Base-by-base conservation (phyloP, 139 green algal species). In the Chlorella sp. region DNA sequence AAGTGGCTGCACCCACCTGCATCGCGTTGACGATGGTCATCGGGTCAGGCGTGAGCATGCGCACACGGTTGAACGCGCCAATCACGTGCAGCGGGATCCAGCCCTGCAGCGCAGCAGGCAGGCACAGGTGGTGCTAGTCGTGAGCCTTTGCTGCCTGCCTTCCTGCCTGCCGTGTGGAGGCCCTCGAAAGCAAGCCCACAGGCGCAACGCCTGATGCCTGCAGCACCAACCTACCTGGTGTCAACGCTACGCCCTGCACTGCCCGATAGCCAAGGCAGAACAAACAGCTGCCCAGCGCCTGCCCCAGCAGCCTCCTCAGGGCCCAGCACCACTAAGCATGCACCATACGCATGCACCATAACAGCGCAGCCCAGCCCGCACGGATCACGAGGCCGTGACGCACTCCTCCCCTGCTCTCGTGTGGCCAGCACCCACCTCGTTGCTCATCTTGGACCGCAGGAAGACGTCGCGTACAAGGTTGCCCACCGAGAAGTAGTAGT, bases 401-500 rank as follows among this genome's bases (percentile, higher is more conserved):
- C 36, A 57, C 18, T 19, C 36, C n/a, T n/a, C n/a, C n/a, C n/a
- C 3, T 39, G 16, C 71, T 3, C 71, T 28, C 30, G 71, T 32
- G 66, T 24, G 22, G 28, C 18, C 57, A 64, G 61, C 66, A 42
- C 84, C 32, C 84, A 88, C 84, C 39, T 97, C 91, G 1, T 93
- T 91, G 90, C 98, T 96, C 98, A 99, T 99, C 85, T 99, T 99
- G 24, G 91, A 94, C 4, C 98, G 93, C 92, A 99, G 86, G 94
- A 99, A 99, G 24, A 99, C 93, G 91, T 99, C 98, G 76, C 96
- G 96, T 81, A 92, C 94, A 69, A 99, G 94, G 91, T 99, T 99
- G 21, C 97, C 96, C n/a, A 95, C 92, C 75, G 93, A 97, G 94
- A 99, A 99, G 93, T 99, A 99, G 93, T 99, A 99, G 87, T 99